Base-by-base conservation (phyloP, 192 early-diverging fungal genomes). In the Coemansia sp. region DNA sequence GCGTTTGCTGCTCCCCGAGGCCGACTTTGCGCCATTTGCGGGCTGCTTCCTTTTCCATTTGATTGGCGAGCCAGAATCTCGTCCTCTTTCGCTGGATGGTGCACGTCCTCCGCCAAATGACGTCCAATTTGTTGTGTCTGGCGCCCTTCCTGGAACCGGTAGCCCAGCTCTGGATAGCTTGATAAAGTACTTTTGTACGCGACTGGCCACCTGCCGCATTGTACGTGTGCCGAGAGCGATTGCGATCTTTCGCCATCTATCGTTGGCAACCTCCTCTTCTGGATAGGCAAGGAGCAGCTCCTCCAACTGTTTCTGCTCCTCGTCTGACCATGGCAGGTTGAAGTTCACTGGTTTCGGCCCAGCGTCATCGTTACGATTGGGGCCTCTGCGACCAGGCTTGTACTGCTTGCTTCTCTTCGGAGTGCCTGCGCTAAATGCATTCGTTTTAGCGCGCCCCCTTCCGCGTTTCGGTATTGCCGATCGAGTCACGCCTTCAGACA, bases 151-250 rank as follows among this genome's bases (percentile, higher is more conserved):
- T 23, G 90, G 89, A 20, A 90, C 86, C 23, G 88, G 88, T 50
- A 91, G 63, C 6, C 90, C 90, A 29, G 82, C 77, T 52, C 89
- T 90, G n/a, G 83, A 84, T 45, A 91, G 65, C 70, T 91, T 91
- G 77, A 89, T 89, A 75, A 90, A 90, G 70, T 91, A 90, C 68
- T 91, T 91, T 80, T 91, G 90, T 23, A 91, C 86, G 42, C 89
- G 85, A 65, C 90, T 91, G 10, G 87, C 87, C 41, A 91, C 90
- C 62, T 91, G 90, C 10, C 86, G 81, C 55, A 88, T 86, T 11
- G 86, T 90, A 59, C 90, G 84, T 0, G 89, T 88, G 46, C 88
- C 88, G 54, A 91, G 62, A 4, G 88, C 88, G 20, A 76, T 70
- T n/a, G 87, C 85, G 46, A 90, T 91, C 68, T 89, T 91, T 67